These are phyloP conservation scores for Noccaea bulbosa DNA, from an alignment of 345 rosid species.

Conservation along the genomic window DNA sequence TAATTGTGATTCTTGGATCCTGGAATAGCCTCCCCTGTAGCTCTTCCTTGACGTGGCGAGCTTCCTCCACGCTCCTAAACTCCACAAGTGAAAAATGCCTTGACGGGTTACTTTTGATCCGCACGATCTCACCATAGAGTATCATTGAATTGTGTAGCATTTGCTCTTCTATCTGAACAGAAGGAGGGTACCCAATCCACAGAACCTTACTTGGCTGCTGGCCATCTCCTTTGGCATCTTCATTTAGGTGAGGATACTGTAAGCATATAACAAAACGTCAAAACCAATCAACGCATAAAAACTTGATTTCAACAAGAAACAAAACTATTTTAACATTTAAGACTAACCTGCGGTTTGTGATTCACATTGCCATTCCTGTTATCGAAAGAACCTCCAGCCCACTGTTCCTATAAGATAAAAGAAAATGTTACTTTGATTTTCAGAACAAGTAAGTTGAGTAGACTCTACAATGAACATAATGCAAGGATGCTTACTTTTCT, in stretches of 20 bases:
- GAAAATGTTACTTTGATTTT: constrained; percentile 16
- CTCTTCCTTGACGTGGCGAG: constrained; percentile 93
- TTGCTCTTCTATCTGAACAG: constrained; percentile 85
- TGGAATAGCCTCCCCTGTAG: constrained; percentile 88
- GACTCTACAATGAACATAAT: neutral
- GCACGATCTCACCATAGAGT: constrained; percentile 97
- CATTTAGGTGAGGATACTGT: constrained; percentile 62
- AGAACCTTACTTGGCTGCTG: constrained; percentile 85
- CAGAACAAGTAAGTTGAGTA: neutral
- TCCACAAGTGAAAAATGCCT: constrained; percentile 90
- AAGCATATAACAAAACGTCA: constrained; percentile 19
- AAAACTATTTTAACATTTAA: constrained; percentile 3
- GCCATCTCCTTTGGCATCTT: constrained; percentile 58
- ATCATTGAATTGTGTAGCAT: constrained; percentile 99
- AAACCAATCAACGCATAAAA: constrained; percentile 7
- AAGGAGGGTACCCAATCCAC: constrained; percentile 96
- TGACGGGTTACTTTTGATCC: constrained; percentile 74
- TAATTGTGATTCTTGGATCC: constrained; percentile 88
- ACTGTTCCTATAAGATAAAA: constrained; percentile 61
- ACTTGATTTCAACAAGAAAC: constrained; percentile 13
- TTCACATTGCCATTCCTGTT: constrained; percentile 55
- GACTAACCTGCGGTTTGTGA: constrained; percentile 62
- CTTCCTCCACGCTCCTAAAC: constrained; percentile 95
- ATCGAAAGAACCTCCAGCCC: constrained; percentile 55
- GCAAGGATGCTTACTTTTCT: constrained; percentile 69